Evolutionary conservation across 177 flowering plant genomes (phyloP), one percentile per base, ranked within the genome.

Genomic region (Vitis hybrid): DNA sequence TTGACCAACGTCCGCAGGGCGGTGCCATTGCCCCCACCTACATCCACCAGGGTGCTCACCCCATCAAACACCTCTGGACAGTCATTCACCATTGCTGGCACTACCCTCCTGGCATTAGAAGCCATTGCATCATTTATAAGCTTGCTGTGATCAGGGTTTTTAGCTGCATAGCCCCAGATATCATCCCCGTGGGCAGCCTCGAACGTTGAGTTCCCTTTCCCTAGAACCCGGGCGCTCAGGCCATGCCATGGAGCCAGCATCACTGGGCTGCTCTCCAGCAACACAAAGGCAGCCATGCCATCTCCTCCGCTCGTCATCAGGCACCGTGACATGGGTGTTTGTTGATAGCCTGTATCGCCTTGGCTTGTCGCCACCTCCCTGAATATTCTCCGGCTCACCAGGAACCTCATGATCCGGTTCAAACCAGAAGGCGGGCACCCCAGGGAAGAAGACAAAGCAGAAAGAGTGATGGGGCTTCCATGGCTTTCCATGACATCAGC

Each of bases 51-150:
- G 0, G 77, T 69, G 2, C 45, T 23, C 2, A 89, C 19, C 52
- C 90, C 93, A 1, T 80, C 80, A 56, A 89, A 87, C 67, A 82
- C 72, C 63, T 83, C 80, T 1, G 77, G 75, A 58, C 87, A 82
- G 0, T 60, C 74, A 0, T 77, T 73, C 0, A 86, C 7, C 2
- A 89, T 56, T 0, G 81, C 78, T 0, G 82, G 73, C 62, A 86
- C 70, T 0, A 66, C 72, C 26, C 71, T 10, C 69, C 85, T 83
- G 1, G 94, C 84, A 54, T 70, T 73, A 54, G 88, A 77, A 14
- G 97, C 90, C 97, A 91, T 87, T 1, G 88, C 92, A 2, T 83
- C 86, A 58, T 87, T 75, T 58, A 89, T 49, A 23, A 89, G 86
- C 77, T 82, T 61, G 70, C 79, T 76, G 66, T 81, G 82, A 5